Conservation (phyloP, 2,329 filamentous ascomycete genomes). For the Metarhizium album region DNA sequence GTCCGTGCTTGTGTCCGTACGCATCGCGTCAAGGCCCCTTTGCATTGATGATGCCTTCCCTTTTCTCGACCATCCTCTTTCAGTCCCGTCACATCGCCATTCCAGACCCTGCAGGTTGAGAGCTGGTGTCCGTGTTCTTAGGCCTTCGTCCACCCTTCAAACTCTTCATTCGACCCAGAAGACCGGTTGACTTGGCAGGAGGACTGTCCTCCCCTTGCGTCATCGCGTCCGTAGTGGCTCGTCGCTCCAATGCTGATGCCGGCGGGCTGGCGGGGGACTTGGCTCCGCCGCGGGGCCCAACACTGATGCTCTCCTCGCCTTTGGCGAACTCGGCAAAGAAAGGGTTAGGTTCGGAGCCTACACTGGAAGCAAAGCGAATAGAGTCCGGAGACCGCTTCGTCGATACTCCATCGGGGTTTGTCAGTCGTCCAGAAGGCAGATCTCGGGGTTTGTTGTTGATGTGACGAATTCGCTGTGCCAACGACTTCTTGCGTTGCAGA, state of each 20-base stretch:
- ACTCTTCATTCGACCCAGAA: constrained; percentile 72
- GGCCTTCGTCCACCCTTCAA: constrained; percentile 56
- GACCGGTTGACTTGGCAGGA: constrained; percentile 43
- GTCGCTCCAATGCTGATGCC: constrained; percentile 47
- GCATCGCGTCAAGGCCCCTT: background rate
- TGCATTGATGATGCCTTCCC: background rate
- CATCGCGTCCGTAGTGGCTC: constrained; percentile 48
- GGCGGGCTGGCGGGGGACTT: constrained; percentile 48
- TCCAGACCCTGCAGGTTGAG: constrained; percentile 17
- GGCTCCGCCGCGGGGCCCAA: constrained; percentile 28
- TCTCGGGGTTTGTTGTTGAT: constrained; percentile 63
- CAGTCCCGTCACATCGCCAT: constrained; percentile 27
- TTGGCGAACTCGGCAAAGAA: constrained; percentile 72
- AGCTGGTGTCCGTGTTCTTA: constrained; percentile 17
- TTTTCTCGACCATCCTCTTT: background rate
- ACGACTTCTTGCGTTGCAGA: constrained; percentile 82
- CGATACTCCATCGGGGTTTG: constrained; percentile 42
- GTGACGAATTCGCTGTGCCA: constrained; percentile 82
- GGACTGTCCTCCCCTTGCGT: constrained; percentile 28
- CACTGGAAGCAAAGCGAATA: constrained; percentile 22
- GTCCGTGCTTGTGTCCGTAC: background rate
- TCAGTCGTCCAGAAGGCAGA: constrained; percentile 46
- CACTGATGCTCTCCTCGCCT: constrained; percentile 40
- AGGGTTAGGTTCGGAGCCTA: constrained; percentile 46
- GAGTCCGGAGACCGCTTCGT: constrained; percentile 29